A percentile compares a stretch with the other conserved stretches of the same genome.
These are phyloP conservation scores for Dactylellina parvicollis DNA, from an alignment of 2,329 filamentous ascomycete species.

Conservation along the genomic window DNA sequence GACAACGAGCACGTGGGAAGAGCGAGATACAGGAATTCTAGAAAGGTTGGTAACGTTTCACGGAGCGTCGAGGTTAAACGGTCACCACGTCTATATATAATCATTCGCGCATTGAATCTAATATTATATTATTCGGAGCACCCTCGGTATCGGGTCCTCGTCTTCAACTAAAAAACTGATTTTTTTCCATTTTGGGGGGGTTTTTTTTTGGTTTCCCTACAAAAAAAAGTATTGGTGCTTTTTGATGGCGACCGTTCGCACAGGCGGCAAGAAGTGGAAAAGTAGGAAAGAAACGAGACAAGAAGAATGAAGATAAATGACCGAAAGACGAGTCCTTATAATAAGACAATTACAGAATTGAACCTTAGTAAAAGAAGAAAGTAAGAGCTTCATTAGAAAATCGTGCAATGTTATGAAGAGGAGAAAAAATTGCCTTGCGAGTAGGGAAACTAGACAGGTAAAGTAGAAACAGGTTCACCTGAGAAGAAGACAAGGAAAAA, in stretches of 20 bases:
- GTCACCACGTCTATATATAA: neutral
- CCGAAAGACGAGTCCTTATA: slow-evolving; percentile 30
- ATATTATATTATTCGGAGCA: too few relatives aligned
- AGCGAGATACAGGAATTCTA: too few relatives aligned
- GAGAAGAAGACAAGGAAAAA: neutral
- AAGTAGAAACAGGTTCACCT: slow-evolving; percentile 16
- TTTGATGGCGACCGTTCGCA: slow-evolving; percentile 4
- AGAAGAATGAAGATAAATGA: slow-evolving; percentile 29
- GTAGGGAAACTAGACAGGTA: neutral
- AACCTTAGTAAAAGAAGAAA: slow-evolving; percentile 16
- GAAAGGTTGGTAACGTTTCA: too few relatives aligned
- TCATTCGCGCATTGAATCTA: too few relatives aligned
- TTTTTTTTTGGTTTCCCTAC: slow-evolving; percentile 16
- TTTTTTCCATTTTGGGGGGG: slow-evolving; percentile 9
- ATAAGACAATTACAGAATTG: slow-evolving; percentile 54
- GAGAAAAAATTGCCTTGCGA: slow-evolving; percentile 8
- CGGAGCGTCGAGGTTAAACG: neutral
- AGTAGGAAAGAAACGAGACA: slow-evolving; percentile 2
- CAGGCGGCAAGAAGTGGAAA: slow-evolving; percentile 16
- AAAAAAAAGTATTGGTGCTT: neutral
- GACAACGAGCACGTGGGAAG: slow-evolving; percentile 17
- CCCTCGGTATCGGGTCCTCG: too few relatives aligned
- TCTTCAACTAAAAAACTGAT: too few relatives aligned
- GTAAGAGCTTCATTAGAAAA: slow-evolving; percentile 8
- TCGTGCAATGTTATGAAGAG: slow-evolving; percentile 3